phyloP scores from a whole-genome alignment of 2,329 filamentous ascomycete genomes.

The Capronia americana region DNA sequence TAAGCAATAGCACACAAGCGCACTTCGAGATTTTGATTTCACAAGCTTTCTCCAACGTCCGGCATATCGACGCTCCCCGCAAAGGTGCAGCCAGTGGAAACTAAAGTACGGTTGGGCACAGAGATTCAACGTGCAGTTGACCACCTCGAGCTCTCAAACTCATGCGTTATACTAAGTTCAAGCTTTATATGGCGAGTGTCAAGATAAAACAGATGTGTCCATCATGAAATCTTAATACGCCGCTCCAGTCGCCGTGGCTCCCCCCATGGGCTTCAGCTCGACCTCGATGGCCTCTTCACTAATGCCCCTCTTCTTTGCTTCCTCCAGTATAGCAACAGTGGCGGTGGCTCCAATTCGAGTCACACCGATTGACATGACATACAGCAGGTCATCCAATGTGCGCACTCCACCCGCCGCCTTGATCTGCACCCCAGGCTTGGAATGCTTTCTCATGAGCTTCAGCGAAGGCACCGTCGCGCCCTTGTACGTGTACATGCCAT shows the following conservation, averaged over 20 bases:
- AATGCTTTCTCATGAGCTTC: conserved; percentile 60
- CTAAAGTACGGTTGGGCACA: neutral
- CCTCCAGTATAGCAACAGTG: conserved; percentile 61
- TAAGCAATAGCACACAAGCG: neutral
- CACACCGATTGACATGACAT: conserved; percentile 61
- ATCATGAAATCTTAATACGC: conserved; percentile 10
- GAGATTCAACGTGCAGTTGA: neutral
- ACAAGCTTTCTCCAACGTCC: neutral
- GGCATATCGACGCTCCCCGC: neutral
- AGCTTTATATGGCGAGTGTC: neutral
- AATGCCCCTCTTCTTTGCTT: conserved; percentile 60
- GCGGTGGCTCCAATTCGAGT: conserved; percentile 64
- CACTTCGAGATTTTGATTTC: conserved; percentile 12
- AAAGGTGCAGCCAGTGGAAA: conserved; percentile 1
- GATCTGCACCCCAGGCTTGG: conserved; percentile 56
- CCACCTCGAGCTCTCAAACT: neutral
- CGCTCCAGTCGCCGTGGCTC: conserved; percentile 2
- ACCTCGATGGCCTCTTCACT: conserved; percentile 42
- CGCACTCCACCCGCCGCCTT: conserved; percentile 66
- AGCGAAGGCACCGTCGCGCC: conserved; percentile 61
- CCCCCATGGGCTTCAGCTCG: conserved; percentile 25
- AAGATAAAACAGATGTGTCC: neutral
- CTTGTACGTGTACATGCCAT: conserved; percentile 60
- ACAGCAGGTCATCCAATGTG: conserved; percentile 63
- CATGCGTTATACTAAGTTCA: neutral